Evolutionary conservation across 257 asterid genomes (phyloP), one percentile per base, ranked within the genome.

Genomic region (Solanum phureja): DNA sequence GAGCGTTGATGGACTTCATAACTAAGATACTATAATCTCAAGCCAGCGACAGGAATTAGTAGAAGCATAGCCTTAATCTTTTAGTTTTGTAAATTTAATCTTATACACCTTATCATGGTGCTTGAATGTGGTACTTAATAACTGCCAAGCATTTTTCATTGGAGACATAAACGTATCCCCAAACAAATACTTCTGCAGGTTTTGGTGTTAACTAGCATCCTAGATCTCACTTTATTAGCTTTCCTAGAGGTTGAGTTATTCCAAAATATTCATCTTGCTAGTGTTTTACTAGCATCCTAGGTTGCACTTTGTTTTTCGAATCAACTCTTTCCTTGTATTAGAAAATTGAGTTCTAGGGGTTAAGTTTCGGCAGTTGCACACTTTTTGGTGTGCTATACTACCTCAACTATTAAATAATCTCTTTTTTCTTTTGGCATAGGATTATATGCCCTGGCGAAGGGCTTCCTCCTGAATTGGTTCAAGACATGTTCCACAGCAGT

Each of bases 361-460:
- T 46, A 49, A 10, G 69, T 49, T 29, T 49, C 44, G 10, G 69
- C 38, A 79, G 85, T 79, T 42, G 3, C 40, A 29, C 18, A 9
- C 85, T 44, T 46, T 14, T 46, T 79, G 85, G 66, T 79, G 85
- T 79, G 64, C 19, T 82, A 44, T 44, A 29, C 29, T 81, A 81
- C 68, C 27, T 81, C 3, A 29, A 29, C 11, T 29, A 81, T 13
- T 46, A 81, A 4, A 8, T 81, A 81, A 16, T 33, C 62, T 40
- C 23, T 77, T 62, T 62, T 88, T 76, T 87, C 86, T 56, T 46
- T 34, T 87, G 81, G 46, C 81, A 87, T 88, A 96, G 98, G 95
- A 92, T 96, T 87, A 91, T 92, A 44, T 93, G 98, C 91, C 98
- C 97, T 1, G 99, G 99, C 1, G 96, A 94, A 91, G 99, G 99